These are phyloP conservation scores for Annulohypoxylon moriforme DNA, from an alignment of 495 filamentous ascomycete genomes.

Conservation along the genomic window DNA sequence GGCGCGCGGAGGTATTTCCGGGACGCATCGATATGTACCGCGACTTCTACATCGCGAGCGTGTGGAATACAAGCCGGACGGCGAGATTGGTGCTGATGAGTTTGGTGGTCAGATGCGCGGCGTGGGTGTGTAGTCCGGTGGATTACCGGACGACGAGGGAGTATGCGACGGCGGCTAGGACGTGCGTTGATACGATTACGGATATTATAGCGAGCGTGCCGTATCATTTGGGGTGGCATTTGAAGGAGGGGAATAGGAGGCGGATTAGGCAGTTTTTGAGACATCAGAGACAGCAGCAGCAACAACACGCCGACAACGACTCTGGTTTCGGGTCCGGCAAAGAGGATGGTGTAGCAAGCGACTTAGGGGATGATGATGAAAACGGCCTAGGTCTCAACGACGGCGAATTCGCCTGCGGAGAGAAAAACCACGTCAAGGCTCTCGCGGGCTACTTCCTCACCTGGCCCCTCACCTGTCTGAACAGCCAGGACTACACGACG, in stretches of 20 bases:
- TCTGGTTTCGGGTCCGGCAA: not conserved
- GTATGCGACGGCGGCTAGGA: conserved; percentile 57
- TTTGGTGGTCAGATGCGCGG: conserved; percentile 61
- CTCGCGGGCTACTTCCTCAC: conserved; percentile 59
- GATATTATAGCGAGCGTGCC: conserved; percentile 65
- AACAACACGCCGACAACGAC: not conserved
- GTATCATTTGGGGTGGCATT: conserved; percentile 63
- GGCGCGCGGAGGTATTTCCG: conserved; percentile 59
- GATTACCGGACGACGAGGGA: conserved; percentile 66
- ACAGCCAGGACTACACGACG: conserved; percentile 60
- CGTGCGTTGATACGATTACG: conserved; percentile 56
- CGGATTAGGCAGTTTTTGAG: not conserved
- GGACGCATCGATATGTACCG: conserved; percentile 63
- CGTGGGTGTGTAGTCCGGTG: conserved; percentile 61
- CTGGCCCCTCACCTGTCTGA: conserved; percentile 56
- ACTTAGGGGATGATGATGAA: conserved; percentile 6
- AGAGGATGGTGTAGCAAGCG: too few species aligned
- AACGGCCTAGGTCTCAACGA: conserved; percentile 8
- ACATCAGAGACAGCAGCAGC: not conserved
- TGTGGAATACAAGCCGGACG: conserved; percentile 60
- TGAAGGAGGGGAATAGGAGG: conserved; percentile 19
- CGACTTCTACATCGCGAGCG: conserved; percentile 61
- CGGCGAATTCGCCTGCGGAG: conserved; percentile 51
- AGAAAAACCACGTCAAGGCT: conserved; percentile 52
- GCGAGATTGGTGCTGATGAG: conserved; percentile 59